Evolutionary conservation across 352 stramenopile species (phyloP), one percentile per base, ranked within the genome.

Genomic region (Pythium vanterpoolii): DNA sequence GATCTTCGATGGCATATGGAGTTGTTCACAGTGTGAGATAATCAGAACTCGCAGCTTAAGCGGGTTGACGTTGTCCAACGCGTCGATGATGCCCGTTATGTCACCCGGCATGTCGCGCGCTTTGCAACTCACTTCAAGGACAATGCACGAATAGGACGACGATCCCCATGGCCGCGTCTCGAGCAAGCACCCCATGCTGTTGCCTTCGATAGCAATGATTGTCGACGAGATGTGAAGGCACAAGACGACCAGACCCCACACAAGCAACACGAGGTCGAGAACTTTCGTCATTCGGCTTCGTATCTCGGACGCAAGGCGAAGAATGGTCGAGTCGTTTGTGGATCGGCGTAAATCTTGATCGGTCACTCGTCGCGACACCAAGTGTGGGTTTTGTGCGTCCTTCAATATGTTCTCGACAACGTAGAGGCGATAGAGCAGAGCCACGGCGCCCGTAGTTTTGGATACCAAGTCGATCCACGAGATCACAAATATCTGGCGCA

Each of bases 401-500:
- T 18, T 44, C 2, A 60, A n/a, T 19, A 48, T 19, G 7, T 28
- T 46, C 30, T 55, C 23, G 18, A 62, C 34, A 7, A 48, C 45
- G 55, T 49, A 49, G 4, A 62, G n/a, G 26, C 55, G 44, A n/a
- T 49, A 46, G 0, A 61, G 16, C 9, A 67, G 43, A 1, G 30
- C 40, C 4, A 62, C 1, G 3, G 33, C 26, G 3, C 24, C 36
- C 2, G 51, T 45, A 8, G 23, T 18, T 44, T 63, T 66, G 40
- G 51, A 52, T 0, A 61, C 49, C 4, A 65, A 33, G 24, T 69
- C 62, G 23, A 51, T 14, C 40, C 27, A 52, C 30, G 62, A 69
- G 1, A 50, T 53, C 3, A 66, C 27, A 21, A 69, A 65, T 3
- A 69, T 26, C 24, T 64, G 58, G 7, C 56, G 16, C 5, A 44